Evolutionary conservation across 441 rosid species (phyloP), one percentile per base, ranked within the genome.

Genomic region (Omphalea diandra): DNA sequence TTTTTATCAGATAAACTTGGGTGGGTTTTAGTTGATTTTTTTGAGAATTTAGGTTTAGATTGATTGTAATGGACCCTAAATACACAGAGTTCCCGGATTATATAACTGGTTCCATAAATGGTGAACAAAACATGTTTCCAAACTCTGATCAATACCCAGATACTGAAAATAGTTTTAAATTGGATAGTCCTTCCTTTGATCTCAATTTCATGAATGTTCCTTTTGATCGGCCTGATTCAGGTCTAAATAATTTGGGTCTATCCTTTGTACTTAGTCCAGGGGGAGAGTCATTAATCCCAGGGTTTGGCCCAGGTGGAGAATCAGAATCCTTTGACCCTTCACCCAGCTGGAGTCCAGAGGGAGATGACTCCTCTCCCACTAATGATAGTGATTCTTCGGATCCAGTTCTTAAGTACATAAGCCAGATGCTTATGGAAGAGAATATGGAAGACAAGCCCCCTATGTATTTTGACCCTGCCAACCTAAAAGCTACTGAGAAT

Each of bases 351-450:
- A 81, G 74, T 18, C 75, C 67, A 69, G n/a, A n/a, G n/a, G n/a
- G n/a, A n/a, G 89, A 73, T 38, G 76, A 80, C 33, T 60, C 76
- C 14, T 78, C 83, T 29, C 72, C 82, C 63, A 81, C 88, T 31
- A 82, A 83, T 43, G 91, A 85, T n/a, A 67, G 69, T 27, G 81
- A 81, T 40, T 78, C 75, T 43, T 80, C 88, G 0, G 82, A 82
- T 52, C 78, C 87, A 0, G 65, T 90, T 47, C 77, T 88, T 57
- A 81, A 76, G 71, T 92, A 87, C 80, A 90, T 92, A 65, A 88
- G 76, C 46, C 85, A 92, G 80, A 85, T 90, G 78, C 94, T 92
- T 41, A 75, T 87, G 91, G 98, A 90, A 79, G 96, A 92, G 81
- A 80, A 87, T 75, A 75, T 81, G 80, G 94, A 75, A 8, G 86